These are phyloP conservation scores for Trichoderma parareesei DNA, from an alignment of 495 filamentous ascomycete genomes.

Conservation along the genomic window DNA sequence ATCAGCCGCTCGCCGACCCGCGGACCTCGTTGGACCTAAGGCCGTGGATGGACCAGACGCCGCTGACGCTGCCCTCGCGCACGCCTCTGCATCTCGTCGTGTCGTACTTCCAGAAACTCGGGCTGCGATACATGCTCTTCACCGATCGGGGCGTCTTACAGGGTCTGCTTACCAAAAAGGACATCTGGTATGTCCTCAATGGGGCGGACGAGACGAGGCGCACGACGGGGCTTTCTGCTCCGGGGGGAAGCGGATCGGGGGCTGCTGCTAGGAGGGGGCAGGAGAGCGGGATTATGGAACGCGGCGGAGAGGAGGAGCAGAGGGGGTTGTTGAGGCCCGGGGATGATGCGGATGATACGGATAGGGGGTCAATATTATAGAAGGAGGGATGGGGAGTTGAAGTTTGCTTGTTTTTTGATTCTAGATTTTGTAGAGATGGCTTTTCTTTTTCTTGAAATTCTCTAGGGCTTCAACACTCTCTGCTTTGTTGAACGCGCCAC, in stretches of 20 bases:
- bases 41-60: constrained; percentile 98
- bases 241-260: background rate
- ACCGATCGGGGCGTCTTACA: constrained; percentile 69
- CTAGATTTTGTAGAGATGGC: background rate
- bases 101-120: constrained; percentile 88
- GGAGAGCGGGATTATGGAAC: constrained; percentile 10
- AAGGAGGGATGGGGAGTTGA: background rate
- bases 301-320: constrained; percentile 14
- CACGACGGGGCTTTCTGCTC: constrained; percentile 16
- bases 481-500: background rate
- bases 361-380: constrained; percentile 11
- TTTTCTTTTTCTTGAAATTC: background rate
- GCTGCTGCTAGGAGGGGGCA: background rate
- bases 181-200: constrained; percentile 91
- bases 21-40: constrained; percentile 74
- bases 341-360: constrained; percentile 10
- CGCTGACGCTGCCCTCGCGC: constrained; percentile 74
- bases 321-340: constrained; percentile 4
- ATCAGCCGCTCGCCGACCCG: constrained; percentile 74
- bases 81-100: constrained; percentile 71
- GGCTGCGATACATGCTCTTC: constrained; percentile 85
- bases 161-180: constrained; percentile 92
- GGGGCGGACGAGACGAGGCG: constrained; percentile 57
- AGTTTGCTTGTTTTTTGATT: too few relatives aligned
- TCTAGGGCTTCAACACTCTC: background rate